Conservation (phyloP, 2,329 filamentous ascomycete species). For the Plectosphaerella cucumerina region DNA sequence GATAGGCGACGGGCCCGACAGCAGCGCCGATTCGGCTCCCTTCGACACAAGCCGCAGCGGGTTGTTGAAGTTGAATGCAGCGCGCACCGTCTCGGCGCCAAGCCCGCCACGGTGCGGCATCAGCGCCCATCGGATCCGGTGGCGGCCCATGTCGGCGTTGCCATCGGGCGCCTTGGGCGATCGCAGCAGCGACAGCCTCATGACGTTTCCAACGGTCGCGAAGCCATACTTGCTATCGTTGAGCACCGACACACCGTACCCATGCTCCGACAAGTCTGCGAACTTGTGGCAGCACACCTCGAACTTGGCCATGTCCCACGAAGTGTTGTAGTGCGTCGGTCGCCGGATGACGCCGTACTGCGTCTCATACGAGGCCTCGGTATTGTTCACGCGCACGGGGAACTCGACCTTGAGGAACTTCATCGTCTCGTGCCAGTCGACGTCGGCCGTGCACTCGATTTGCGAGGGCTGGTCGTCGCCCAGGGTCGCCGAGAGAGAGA, state of each 20-base stretch:
- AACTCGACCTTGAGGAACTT: constrained; percentile 71
- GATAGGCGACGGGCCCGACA: constrained; percentile 31
- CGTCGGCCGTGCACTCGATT: constrained; percentile 56
- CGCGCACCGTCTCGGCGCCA: constrained; percentile 52
- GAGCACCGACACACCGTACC: constrained; percentile 64
- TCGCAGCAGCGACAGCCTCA: constrained; percentile 61
- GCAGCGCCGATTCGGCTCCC: not conserved
- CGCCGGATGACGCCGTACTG: constrained; percentile 61
- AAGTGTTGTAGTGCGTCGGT: constrained; percentile 69
- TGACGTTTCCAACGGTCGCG: constrained; percentile 61
- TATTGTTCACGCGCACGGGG: constrained; percentile 60
- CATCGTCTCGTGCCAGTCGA: constrained; percentile 67
- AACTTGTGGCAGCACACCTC: constrained; percentile 75
- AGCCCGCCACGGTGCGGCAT: constrained; percentile 58
- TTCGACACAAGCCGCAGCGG: constrained; percentile 36
- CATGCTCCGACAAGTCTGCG: constrained; percentile 65
- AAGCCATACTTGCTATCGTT: constrained; percentile 71
- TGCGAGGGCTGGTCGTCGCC: constrained; percentile 37
- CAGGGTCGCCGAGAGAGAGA: constrained; percentile 49
- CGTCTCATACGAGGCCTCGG: constrained; percentile 64
- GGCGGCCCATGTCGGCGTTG: constrained; percentile 65
- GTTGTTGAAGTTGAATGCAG: constrained; percentile 64
- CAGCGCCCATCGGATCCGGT: constrained; percentile 63
- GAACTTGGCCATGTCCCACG: constrained; percentile 75
- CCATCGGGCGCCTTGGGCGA: constrained; percentile 66